Evolutionary conservation across 2,329 filamentous ascomycete species (phyloP), one percentile per base, ranked within the genome.

Genomic region (Aspergillus piperis): DNA sequence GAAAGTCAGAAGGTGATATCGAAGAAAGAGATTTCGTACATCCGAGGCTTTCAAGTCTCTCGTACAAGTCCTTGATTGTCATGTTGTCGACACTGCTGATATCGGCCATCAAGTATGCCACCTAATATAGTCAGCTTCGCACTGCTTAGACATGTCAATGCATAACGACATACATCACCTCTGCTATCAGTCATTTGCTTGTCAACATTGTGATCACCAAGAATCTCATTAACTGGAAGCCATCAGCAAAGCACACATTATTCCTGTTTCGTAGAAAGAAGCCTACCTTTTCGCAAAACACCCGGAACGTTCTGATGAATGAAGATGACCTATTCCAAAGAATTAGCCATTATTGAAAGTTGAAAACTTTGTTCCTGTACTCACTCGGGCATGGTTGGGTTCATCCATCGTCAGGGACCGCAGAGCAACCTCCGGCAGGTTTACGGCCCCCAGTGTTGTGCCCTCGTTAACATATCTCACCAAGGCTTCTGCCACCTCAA

Each of bases 141-240:
- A 23, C 4, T 25, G 10, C 51, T 8, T 15, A 5, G 17, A n/a
- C 21, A 5, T 23, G 48, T 13, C 5, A 19, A 17, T 13, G 2
- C n/a, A 17, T 5, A 21, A 15, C 21, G 23, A 72, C 84, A 66
- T 79, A 91, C 89, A 75, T 98, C 94, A 68, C 92, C 94, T 81
- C 89, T 90, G 79, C 90, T 96, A 77, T 98, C 95, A 54, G 91
- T 95, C 82, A 96, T 98, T 80, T 99, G 95, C 84, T 98, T 98
- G 81, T 97, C 94, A 69, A 99, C 93, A 77, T 99, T 99, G 82
- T 99, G 93, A 71, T 96, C 88, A 47, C 90, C 91, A 51, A 99
- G 84, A 64, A 98, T 92, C 72, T 95, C 91, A 82, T 99, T 99
- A 67, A 99, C 95, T 88, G 64, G 21, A 23, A 51, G 30, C 5